Base-by-base conservation (phyloP, 73 alveolate genomes). In the Paramecium biaurelia region DNA sequence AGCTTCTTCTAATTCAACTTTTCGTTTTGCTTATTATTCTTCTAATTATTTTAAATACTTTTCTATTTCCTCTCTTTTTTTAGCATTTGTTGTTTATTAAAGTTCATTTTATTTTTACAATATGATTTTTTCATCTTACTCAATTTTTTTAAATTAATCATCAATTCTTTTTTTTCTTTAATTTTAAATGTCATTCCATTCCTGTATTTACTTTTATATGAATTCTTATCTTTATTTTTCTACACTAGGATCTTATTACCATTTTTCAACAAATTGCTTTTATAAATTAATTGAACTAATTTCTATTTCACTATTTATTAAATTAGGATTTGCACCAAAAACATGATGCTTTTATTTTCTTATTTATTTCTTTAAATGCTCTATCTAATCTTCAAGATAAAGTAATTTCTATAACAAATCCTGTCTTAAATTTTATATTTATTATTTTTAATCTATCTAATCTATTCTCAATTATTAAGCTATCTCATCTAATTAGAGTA, bases 171-270 rank as follows among this genome's bases (percentile, higher is more conserved):
- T 24, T 30, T 70, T 30, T 47, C 94, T 89, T 24, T 70, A 0
- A 35, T 20, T 30, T 41, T 89, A 76, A 21, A 76, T 30, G 10
- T 89, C 92, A 21, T 68, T 70, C 87, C 92, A 70, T 89, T 89
- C 94, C 35, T 68, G 28, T 20, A 89, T 70, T 14, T 89, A 70
- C 9, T 35, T 24, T 21, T 43, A 30, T 42, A 89, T 37, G 23
- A 89, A 89, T 45, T 89, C 49, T 67, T 43, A 26, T 45, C 84
- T 41, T 24, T 38, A 32, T 72, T 89, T 37, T 41, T 70, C 76
- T 23, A 57, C 26, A 32, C 20, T 20, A 15, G 70, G 90, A 47
- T 79, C 90, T 24, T 21, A 43, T 79, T 47, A 24, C 90, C 90
- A 79, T 45, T 45, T 79, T 45, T 38, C 90, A 43, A 79, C 7